These are phyloP conservation scores for Microbotryum saponariae DNA, from an alignment of 1,284 basidiomycete genomes.

Conservation along the genomic window DNA sequence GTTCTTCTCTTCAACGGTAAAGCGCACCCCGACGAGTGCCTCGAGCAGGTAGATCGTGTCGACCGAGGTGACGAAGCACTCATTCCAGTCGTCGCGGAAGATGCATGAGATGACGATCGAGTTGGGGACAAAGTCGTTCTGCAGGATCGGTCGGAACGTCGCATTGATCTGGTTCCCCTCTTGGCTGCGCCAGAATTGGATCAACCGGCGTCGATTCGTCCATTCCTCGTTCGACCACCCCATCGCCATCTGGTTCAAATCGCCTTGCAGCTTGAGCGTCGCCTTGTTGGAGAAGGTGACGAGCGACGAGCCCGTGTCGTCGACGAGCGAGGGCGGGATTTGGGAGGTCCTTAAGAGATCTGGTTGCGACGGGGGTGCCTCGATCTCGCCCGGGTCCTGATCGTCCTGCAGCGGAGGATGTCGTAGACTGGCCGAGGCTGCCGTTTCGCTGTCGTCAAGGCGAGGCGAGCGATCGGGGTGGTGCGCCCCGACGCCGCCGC, in stretches of 20 bases:
- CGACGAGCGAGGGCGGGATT: slow-evolving; percentile 4
- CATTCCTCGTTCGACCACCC: slow-evolving; percentile 51
- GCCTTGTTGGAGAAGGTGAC: slow-evolving; percentile 28
- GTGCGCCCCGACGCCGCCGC: not conserved
- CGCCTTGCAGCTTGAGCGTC: slow-evolving; percentile 43
- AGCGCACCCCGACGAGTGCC: slow-evolving; percentile 70
- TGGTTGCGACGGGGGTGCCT: slow-evolving; percentile 10
- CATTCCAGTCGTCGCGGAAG: slow-evolving; percentile 66
- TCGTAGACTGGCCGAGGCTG: not conserved
- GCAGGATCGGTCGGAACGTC: slow-evolving; percentile 46
- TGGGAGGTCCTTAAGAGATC: slow-evolving; percentile 27
- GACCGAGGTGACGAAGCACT: slow-evolving; percentile 80
- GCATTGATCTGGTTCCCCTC: slow-evolving; percentile 47
- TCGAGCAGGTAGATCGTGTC: slow-evolving; percentile 91
- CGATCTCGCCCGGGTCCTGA: not conserved
- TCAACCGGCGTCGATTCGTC: slow-evolving; percentile 45
- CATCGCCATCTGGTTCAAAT: slow-evolving; percentile 48
- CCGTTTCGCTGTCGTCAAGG: too few relatives aligned
- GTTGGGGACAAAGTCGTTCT: slow-evolving; percentile 44
- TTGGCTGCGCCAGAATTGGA: slow-evolving; percentile 50
- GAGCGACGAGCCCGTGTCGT: slow-evolving; percentile 1
- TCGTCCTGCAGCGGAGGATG: not conserved
- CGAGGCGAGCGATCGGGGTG: not conserved
- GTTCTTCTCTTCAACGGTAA: slow-evolving; percentile 93
- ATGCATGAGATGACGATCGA: slow-evolving; percentile 69